A percentile compares a stretch with the other conserved stretches of the same genome.
Conservation (phyloP, 768 basidiomycete genomes). For the Lentinula sp. region DNA sequence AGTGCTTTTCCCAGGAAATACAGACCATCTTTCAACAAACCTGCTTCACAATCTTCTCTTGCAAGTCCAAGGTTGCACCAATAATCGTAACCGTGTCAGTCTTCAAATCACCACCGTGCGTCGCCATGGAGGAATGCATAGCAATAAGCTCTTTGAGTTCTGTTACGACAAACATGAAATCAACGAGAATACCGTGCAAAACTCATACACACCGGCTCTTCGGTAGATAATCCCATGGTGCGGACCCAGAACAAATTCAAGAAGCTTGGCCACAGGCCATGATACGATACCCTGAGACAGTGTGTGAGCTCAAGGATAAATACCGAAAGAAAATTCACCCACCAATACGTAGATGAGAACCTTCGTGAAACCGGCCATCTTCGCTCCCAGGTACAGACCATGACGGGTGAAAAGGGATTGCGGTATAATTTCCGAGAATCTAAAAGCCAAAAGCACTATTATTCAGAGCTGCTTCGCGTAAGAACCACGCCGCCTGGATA, state of each 20-base stretch:
- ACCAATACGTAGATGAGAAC: constrained; percentile 67
- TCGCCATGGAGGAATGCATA: constrained; percentile 68
- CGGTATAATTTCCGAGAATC: constrained; percentile 89
- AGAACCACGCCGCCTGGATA: background rate
- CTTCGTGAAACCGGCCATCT: constrained; percentile 70
- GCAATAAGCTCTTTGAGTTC: constrained; percentile 90
- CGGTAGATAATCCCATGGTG: constrained; percentile 93
- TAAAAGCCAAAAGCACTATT: constrained; percentile 21
- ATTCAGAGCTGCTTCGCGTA: background rate
- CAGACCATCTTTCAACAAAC: constrained; percentile 20
- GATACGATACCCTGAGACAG: constrained; percentile 55
- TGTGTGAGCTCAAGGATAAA: background rate
- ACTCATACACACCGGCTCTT: constrained; percentile 40
- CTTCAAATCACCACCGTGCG: constrained; percentile 81
- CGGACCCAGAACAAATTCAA: constrained; percentile 70
- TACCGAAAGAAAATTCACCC: constrained; percentile 12
- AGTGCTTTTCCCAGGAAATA: background rate
- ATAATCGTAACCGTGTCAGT: constrained; percentile 87
- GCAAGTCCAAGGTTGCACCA: constrained; percentile 82
- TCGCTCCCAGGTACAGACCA: constrained; percentile 83
- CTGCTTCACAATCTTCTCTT: constrained; percentile 78
- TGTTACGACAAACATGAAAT: constrained; percentile 9
- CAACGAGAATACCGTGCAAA: background rate
- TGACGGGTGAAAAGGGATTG: constrained; percentile 90
- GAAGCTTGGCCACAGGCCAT: constrained; percentile 82